Evolutionary conservation across 106 monocot genomes (phyloP), one percentile per base, ranked within the genome.

Genomic region (Phalaenopsis aphrodite): DNA sequence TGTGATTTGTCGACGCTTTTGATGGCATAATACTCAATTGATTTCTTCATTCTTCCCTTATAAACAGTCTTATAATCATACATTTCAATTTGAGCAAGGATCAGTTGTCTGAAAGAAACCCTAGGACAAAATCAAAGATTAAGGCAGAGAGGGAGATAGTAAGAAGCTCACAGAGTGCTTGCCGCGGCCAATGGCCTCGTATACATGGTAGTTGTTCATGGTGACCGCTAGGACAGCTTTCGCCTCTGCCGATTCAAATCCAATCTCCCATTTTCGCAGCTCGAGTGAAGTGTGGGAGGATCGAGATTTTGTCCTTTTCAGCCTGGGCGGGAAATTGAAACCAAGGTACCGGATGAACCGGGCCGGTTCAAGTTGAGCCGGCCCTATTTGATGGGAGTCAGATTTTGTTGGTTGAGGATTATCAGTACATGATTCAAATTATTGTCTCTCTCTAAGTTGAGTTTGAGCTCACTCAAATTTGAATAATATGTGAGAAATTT

Each of bases 1-100:
- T 99, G 94, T 4, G 89, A 99, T 78, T 99, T 99, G 71, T 99
- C 98, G 9, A 94, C 98, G 81, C 98, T 99, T 87, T 99, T 99
- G 83, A 99, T 86, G 8, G 98, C 98, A 58, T 76, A 99, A 61
- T 99, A 99, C 87, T 99, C 94, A 58, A 94, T 88, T 46, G 94
- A 90, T 90, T 97, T 94, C 92, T 94, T 97, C 87, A 88, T 94
- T 81, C 97, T 87, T 66, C 94, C 97, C 77, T 97, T 97, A 76
- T 97, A 97, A 14, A 97, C 94, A 55, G 86, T 85, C 97, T 97
- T 24, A 21, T 24, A 67, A 58, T 16, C 1, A 74, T 14, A 19
- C 10, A 49, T 49, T 12, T 19, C 10, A 49, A 76, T 43, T 42
- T 45, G 4, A 42, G 74, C 19, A 74, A 45, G 43, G 74, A 74